Evolutionary conservation across 2,329 filamentous ascomycete genomes (phyloP).

Genomic region (Alternaria solani): DNA sequence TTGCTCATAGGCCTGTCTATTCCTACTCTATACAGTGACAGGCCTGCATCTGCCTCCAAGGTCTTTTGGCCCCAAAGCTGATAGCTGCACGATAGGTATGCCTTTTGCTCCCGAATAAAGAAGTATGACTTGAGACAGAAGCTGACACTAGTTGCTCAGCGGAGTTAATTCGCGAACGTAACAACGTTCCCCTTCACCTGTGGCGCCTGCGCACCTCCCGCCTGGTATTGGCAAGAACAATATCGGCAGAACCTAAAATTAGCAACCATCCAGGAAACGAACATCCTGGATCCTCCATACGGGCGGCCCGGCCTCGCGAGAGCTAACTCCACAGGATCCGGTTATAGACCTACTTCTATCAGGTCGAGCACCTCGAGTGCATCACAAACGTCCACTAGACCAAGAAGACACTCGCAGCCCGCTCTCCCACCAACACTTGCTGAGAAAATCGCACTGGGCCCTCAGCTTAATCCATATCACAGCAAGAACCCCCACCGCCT

Average conservation of each 20-base stretch:
- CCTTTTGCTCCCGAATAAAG: background rate
- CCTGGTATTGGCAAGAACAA: constrained; percentile 10
- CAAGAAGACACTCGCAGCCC: constrained; percentile 11
- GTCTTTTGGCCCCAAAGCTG: background rate
- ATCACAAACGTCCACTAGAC: background rate
- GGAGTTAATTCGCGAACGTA: constrained; percentile 10
- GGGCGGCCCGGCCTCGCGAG: constrained; percentile 5
- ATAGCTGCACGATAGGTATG: constrained; percentile 5
- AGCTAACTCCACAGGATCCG: constrained; percentile 14
- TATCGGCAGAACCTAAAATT: constrained; percentile 2
- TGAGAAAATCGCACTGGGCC: constrained; percentile 12
- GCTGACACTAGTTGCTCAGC: background rate
- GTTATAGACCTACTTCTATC: constrained; percentile 3
- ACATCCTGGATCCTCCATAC: constrained; percentile 16
- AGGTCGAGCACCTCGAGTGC: constrained; percentile 8
- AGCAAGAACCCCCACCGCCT: constrained; percentile 10
- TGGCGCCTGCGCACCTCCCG: constrained; percentile 16
- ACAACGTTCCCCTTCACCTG: constrained; percentile 23
- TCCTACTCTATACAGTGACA: background rate
- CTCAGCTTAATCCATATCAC: constrained; percentile 17
- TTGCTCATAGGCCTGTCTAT: background rate
- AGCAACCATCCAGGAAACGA: constrained; percentile 13
- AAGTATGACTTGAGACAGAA: background rate
- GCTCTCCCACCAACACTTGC: constrained; percentile 12
- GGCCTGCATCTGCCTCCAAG: background rate